Evolutionary conservation across 2,329 filamentous ascomycete species (phyloP), one percentile per base, ranked within the genome.

Genomic region (Fusarium aywerte): DNA sequence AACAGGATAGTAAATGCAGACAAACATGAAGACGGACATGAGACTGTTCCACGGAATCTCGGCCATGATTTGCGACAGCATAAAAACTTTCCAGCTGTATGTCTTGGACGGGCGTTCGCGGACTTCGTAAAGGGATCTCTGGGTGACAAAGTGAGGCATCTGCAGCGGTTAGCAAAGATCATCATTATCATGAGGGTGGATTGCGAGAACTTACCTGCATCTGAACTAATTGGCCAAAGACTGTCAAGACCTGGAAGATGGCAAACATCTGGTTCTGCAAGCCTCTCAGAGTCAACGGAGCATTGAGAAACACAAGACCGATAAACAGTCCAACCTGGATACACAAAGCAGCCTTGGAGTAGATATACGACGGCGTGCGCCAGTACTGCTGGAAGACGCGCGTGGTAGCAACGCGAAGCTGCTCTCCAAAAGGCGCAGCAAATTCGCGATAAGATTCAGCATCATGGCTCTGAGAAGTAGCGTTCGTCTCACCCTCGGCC

Each of bases 341-440:
- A 74, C 89, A 92, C n/a, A 96, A 87, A 1, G 83, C 80, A 0
- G 84, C 76, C 82, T 97, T 97, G 74, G 91, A 90, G 81, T 95
- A 96, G 76, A 97, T 93, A 81, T 97, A 97, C 3, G 89, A 86
- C 0, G 93, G 93, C 0, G 90, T 95, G 58, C 93, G 90, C 93
- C 93, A 97, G 84, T 95, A 96, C 77, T 97, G 93, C 76, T 94
- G 86, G 81, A 96, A 96, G 32, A 95, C 90, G 72, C 93, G 92
- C 62, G 85, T 76, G 13, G 87, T 84, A 52, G 92, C 91, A 72
- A 89, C 83, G 45, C 78, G 80, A 25, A 95, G 80, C 78, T 97
- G 93, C 12, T 82, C 73, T 29, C 69, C 73, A 74, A 96, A 92
- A 0, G 91, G 87, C 5, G 92, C 91, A 3, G 93, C 93, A 65